Conservation (phyloP, 768 basidiomycete species). For the Leucocoprinus leucothites region DNA sequence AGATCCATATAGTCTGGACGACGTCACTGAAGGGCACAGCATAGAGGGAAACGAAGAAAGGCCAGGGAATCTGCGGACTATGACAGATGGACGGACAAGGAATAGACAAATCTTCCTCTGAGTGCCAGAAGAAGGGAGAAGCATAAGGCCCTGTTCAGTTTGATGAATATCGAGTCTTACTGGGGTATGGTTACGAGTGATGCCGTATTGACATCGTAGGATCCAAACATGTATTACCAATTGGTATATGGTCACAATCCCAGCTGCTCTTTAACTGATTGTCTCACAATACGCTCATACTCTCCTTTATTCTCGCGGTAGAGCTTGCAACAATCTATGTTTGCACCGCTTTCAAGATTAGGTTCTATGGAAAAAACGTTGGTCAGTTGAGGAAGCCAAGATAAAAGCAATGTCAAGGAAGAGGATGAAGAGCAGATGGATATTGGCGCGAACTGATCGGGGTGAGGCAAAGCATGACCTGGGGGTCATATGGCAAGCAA, state of each 20-base stretch:
- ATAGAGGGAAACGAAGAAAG: conserved; percentile 1
- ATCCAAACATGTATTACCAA: background rate
- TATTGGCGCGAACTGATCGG: conserved; percentile 11
- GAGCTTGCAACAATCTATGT: conserved; percentile 95
- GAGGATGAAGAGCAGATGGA: background rate
- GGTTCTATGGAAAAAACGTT: conserved; percentile 60
- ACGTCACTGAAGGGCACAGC: background rate
- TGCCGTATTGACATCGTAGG: background rate
- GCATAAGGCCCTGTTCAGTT: too few relatives aligned
- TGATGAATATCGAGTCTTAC: too few relatives aligned
- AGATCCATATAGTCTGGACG: conserved; percentile 2
- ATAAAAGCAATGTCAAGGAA: background rate
- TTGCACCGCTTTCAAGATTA: conserved; percentile 95
- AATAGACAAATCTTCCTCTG: background rate
- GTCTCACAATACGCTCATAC: conserved; percentile 84
- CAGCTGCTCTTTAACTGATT: conserved; percentile 82
- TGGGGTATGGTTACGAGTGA: background rate
- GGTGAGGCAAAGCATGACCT: conserved; percentile 1
- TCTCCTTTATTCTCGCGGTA: conserved; percentile 87
- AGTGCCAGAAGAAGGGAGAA: background rate
- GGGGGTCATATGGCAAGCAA: conserved; percentile 1
- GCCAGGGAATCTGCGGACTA: background rate
- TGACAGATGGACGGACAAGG: background rate
- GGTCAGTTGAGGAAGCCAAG: background rate
- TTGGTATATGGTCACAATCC: conserved; percentile 49